Percentiles rank a stretch among this genome's conserved stretches.
These are phyloP conservation scores for Heliamphora exappendiculata DNA, from an alignment of 148 eudicot genomes.

Conservation along the genomic window DNA sequence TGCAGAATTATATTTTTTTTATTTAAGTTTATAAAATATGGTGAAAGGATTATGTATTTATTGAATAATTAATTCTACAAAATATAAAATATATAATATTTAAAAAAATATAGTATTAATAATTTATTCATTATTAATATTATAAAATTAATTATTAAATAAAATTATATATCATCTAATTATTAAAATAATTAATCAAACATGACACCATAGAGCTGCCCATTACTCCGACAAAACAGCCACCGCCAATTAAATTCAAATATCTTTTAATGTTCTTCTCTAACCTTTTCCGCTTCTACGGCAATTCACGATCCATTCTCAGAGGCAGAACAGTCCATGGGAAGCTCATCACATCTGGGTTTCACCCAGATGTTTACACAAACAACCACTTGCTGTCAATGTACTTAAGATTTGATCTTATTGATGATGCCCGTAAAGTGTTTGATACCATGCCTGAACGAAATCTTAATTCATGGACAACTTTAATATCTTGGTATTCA, in stretches of 20 bases:
- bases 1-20: too few relatives aligned
- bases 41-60: too few relatives aligned
- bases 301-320: constrained; percentile 13
- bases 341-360: constrained; percentile 21
- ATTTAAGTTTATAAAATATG: too few relatives aligned
- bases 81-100: too few relatives aligned
- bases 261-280: constrained; percentile 12
- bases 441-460: constrained; percentile 31
- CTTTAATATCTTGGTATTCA: constrained; percentile 30
- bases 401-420: constrained; percentile 18
- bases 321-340: constrained; percentile 31
- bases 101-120: too few relatives aligned
- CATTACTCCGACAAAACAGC: background rate
- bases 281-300: constrained; percentile 23
- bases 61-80: too few relatives aligned
- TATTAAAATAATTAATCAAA: too few relatives aligned
- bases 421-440: constrained; percentile 30
- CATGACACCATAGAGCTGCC: too few relatives aligned
- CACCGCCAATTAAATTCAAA: background rate
- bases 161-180: too few relatives aligned
- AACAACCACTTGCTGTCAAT: constrained; percentile 27
- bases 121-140: too few relatives aligned
- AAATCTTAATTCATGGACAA: constrained; percentile 33
- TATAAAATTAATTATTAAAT: too few relatives aligned
- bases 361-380: constrained; percentile 22